Evolutionary conservation across 345 rosid genomes (phyloP), one percentile per base, ranked within the genome.

Genomic region (Aquilaria malaccensis): DNA sequence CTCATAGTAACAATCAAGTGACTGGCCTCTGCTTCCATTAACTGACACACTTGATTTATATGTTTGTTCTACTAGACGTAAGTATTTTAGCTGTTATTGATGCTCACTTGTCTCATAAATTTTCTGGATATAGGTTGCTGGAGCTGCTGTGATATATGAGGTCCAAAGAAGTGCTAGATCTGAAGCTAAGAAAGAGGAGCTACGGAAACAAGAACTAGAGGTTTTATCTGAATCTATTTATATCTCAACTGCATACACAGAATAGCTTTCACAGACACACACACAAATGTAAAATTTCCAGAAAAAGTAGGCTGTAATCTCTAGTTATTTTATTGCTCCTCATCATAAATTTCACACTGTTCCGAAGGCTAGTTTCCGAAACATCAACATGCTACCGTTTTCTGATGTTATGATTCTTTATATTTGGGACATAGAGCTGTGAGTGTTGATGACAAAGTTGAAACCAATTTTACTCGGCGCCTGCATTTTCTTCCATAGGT

Each of bases 141-240:
- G 94, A 67, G 96, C 68, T 52, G 81, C 66, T 67, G 84, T 93
- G 63, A 71, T 92, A 60, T 85, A 89, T 71, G 97, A 93, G 81
- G 91, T 85, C 72, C 96, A 93, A 52, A 81, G 98, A 74, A 87
- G 85, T 82, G 77, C 98, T 7, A 76, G 86, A 69, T 89, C 96
- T 70, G 98, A 93, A 72, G 86, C 93, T 60, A 83, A 80, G 68
- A 92, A 89, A 41, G 96, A 86, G 79, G 96, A 75, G 74, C 71
- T 72, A 33, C 91, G 94, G 41, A 78, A 63, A 72, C 81, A 83
- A 73, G 88, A 89, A 60, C 57, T 89, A 59, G 92, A 83, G 91
- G 98, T 89, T 72, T 65, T 50, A 7, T 52, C 7, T 1, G 13
- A 61, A 68, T 15, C 22, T 33, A 50, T 49, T 49, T 62, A 7